A percentile compares a stretch with the other conserved stretches of the same genome.
Evolutionary conservation across 352 stramenopile species (phyloP).

Genomic region (Halophytophthora polymorphica): DNA sequence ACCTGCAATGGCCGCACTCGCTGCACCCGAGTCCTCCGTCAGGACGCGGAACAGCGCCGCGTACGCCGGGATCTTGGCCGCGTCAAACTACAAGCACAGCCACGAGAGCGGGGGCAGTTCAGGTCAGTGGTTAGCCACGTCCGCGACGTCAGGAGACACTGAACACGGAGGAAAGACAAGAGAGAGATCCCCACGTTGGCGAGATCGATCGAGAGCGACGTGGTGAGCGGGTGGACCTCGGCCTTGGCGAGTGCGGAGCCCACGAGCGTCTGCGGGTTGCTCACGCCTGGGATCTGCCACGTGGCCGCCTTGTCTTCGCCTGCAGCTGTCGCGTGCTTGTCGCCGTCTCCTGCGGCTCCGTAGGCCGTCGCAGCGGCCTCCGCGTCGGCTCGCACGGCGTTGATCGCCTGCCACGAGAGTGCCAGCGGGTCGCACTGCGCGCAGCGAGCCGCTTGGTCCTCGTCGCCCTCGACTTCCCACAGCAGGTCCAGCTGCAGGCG

Average conservation of each 20-base stretch:
- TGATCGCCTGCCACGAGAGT: slow-evolving; percentile 57
- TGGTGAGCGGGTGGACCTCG: slow-evolving; percentile 43
- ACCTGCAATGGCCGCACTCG: slow-evolving; percentile 57
- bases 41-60: slow-evolving; percentile 66
- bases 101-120: not conserved
- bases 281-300: slow-evolving; percentile 50
- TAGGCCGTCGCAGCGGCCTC: not conserved
- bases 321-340: slow-evolving; percentile 9
- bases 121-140: too few species aligned
- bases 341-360: slow-evolving; percentile 7
- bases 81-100: slow-evolving; percentile 35
- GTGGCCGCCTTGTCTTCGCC: slow-evolving; percentile 29
- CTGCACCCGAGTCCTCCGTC: slow-evolving; percentile 64
- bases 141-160: too few species aligned
- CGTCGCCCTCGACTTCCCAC: slow-evolving; percentile 56
- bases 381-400: slow-evolving; percentile 31
- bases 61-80: slow-evolving; percentile 66
- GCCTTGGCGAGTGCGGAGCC: slow-evolving; percentile 18
- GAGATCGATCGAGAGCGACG: slow-evolving; percentile 45
- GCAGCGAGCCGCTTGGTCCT: slow-evolving; percentile 52
- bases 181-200: slow-evolving; percentile 28
- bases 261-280: slow-evolving; percentile 60
- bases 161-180: too few species aligned
- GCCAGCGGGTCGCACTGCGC: slow-evolving; percentile 59
- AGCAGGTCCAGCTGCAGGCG: slow-evolving; percentile 67